Base-by-base conservation (phyloP, 139 green algal species). In the Deuterostichococcus epilithicus region DNA sequence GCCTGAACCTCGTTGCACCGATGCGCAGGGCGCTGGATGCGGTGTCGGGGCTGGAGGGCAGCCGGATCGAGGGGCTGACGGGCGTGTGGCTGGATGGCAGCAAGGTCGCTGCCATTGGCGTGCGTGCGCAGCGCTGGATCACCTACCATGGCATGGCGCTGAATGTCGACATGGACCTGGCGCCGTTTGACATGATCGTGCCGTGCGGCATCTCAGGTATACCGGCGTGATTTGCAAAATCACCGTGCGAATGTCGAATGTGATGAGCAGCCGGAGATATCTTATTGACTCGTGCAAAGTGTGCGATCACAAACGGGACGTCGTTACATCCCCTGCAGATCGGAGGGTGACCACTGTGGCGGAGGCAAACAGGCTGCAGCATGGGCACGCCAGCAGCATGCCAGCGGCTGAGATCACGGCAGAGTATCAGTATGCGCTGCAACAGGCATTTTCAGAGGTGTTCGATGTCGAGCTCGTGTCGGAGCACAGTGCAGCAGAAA, bases 81-180 rank as follows among this genome's bases (percentile, higher is more conserved):
- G 91, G 91, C 3, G 91, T 95, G 13, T 96, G 91, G 91, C 81
- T 87, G 18, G 78, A 77, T 2, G 83, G 73, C 32, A 2, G 42
- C 23, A 96, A 96, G 81, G 70, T 96, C 52, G 92, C 90, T 3
- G 92, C 92, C 25, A 86, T 95, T 8, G 92, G 92, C 26, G 86
- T 96, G 35, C 70, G 92, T 0, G 92, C 87, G 0, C 75, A 74
- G 20, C 67, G 83, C 26, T 93, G 92, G 92, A 76, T 96, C 2
- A 90, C 90, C 1, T 96, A 93, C 75, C 91, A 96, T 76, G 91
- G 91, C 23, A 35, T 96, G 15, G 91, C 91, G 1, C 63, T 96
- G 1, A 96, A 96, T 76, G 87, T 96, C 0, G 68, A 68, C 39
- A 79, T 73, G 2, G 87, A 95, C 70, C 70, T 96, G 23, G 23